A percentile compares a stretch with the other conserved stretches of the same genome.
Conservation (phyloP, 1,284 basidiomycete genomes). For the Malassezia equina region DNA sequence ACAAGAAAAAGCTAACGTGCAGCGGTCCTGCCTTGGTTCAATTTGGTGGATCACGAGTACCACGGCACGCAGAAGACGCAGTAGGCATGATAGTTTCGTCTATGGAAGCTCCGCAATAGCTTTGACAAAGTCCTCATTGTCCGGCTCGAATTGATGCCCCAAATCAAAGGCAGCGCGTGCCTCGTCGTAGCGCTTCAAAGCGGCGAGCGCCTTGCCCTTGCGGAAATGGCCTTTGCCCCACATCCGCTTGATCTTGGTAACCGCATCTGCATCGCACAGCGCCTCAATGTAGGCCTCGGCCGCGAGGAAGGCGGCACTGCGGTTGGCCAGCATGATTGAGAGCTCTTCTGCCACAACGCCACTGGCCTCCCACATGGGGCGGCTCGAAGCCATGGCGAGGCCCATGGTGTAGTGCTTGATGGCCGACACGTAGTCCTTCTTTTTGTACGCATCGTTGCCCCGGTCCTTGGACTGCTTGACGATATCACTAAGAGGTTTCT, state of each 20-base stretch:
- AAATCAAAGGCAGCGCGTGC: conserved; percentile 71
- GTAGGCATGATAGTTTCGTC: neutral
- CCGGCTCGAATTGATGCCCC: conserved; percentile 80
- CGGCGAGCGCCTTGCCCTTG: conserved; percentile 74
- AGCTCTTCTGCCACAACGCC: conserved; percentile 77
- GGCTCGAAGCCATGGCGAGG: conserved; percentile 66
- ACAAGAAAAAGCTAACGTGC: neutral
- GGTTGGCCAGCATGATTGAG: conserved; percentile 75
- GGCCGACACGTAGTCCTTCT: conserved; percentile 59
- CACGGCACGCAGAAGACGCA: conserved; percentile 17
- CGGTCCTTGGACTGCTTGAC: conserved; percentile 43
- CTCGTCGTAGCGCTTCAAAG: conserved; percentile 62
- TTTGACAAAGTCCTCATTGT: conserved; percentile 51
- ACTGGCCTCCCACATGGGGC: conserved; percentile 81
- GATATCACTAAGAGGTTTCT: conserved; percentile 35
- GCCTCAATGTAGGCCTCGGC: conserved; percentile 68
- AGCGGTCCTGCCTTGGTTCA: conserved; percentile 48
- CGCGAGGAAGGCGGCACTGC: conserved; percentile 73
- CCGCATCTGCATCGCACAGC: conserved; percentile 79
- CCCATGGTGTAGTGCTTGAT: conserved; percentile 75
- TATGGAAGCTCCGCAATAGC: conserved; percentile 13
- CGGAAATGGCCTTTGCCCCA: conserved; percentile 96
- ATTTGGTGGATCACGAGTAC: conserved; percentile 43
- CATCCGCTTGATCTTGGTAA: conserved; percentile 68
- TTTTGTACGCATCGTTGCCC: conserved; percentile 38